Conservation (phyloP, 176 grass and related monocot genomes). For the Chrysopogon serrulatus region DNA sequence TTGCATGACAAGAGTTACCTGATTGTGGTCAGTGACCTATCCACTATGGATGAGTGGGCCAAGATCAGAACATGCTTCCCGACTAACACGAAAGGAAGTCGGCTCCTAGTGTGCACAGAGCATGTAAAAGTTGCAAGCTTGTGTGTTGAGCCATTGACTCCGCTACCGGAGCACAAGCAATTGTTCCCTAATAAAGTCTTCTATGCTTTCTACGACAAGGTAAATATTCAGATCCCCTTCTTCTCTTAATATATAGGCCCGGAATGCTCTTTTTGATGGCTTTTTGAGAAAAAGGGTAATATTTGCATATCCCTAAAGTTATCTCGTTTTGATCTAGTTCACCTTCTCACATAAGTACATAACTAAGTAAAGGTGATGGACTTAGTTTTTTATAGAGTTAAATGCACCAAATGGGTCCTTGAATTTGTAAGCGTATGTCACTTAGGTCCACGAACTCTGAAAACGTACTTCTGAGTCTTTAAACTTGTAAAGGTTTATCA, state of each 20-base stretch:
- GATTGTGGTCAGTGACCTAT: slow-evolving; percentile 21
- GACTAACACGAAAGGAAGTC: background rate
- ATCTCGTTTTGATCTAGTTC: background rate
- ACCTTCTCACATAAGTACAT: background rate
- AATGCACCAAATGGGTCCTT: no score
- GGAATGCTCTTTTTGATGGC: no score
- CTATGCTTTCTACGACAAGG: background rate
- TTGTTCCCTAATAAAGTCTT: background rate
- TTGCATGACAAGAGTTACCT: background rate
- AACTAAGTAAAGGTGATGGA: no score
- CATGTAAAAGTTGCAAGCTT: background rate
- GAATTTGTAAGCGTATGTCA: no score
- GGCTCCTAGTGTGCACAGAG: background rate
- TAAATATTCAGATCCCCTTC: background rate
- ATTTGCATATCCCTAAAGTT: no score
- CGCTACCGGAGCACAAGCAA: background rate
- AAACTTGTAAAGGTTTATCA: no score
- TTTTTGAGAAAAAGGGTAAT: no score
- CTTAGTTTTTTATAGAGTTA: no score
- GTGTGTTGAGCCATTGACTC: background rate
- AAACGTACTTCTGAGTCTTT: no score
- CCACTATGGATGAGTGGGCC: background rate
- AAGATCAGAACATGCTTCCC: background rate
- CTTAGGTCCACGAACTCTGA: no score
- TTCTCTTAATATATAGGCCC: no score